These are phyloP conservation scores for Solanum peruvianum DNA, from an alignment of 257 asterid species.

Conservation along the genomic window DNA sequence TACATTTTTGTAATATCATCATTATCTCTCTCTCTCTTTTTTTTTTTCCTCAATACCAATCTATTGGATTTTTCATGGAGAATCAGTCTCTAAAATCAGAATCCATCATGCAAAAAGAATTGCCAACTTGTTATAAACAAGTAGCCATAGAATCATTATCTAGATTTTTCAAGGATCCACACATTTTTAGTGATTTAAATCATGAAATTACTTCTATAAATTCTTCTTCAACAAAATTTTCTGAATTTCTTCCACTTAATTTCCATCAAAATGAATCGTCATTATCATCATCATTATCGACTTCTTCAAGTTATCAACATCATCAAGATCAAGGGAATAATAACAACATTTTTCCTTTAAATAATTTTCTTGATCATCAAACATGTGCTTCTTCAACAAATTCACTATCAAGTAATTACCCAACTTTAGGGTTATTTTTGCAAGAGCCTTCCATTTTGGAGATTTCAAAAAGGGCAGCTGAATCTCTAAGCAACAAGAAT, in stretches of 20 bases:
- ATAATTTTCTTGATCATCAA: slow-evolving; percentile 10
- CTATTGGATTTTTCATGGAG: slow-evolving; percentile 9
- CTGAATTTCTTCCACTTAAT: background rate
- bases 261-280: background rate
- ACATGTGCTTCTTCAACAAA: background rate
- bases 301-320: background rate
- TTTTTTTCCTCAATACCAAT: background rate
- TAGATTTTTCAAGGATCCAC: slow-evolving; percentile 12
- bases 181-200: slow-evolving; percentile 2
- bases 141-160: slow-evolving; percentile 11
- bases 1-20: slow-evolving; percentile 2
- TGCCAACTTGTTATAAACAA: slow-evolving; percentile 12
- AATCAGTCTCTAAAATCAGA: slow-evolving; percentile 19
- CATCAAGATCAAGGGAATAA: slow-evolving; percentile 6
- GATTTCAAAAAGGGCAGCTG: slow-evolving; percentile 11
- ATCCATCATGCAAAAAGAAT: slow-evolving; percentile 34
- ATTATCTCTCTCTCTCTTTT: background rate
- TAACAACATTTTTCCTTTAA: slow-evolving; percentile 5
- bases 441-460: slow-evolving; percentile 29
- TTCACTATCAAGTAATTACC: slow-evolving; percentile 5
- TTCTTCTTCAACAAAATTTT: slow-evolving; percentile 16
- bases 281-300: background rate
- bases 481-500: slow-evolving; percentile 5
- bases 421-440: slow-evolving; percentile 36
- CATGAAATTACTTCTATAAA: background rate